phyloP scores from a whole-genome alignment of 2,329 filamentous ascomycete genomes.

The Penicillium italicum region DNA sequence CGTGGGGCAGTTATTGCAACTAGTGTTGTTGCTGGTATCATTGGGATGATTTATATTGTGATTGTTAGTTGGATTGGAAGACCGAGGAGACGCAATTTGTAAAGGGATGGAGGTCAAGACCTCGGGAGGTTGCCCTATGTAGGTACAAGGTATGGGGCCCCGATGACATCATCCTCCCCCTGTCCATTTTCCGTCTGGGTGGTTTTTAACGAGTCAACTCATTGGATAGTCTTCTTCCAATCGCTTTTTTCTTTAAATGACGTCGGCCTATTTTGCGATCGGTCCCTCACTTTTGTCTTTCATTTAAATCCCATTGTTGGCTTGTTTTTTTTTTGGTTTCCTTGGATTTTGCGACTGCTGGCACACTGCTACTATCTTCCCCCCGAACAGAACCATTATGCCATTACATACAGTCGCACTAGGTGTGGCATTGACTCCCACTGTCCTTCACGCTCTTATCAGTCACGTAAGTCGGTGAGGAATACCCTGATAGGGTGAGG shows the following conservation, averaged over 20 bases:
- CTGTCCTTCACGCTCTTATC: conserved; percentile 79
- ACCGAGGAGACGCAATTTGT: neutral
- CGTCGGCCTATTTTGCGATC: neutral
- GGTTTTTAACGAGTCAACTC: neutral
- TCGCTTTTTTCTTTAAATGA: neutral
- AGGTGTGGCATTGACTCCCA: conserved; percentile 78
- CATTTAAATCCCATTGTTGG: neutral
- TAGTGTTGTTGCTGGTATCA: conserved; percentile 48
- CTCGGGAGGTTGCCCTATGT: no score
- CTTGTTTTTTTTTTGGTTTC: neutral
- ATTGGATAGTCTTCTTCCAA: neutral
- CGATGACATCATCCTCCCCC: conserved; percentile 2
- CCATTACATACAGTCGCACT: conserved; percentile 77
- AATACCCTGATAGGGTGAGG: neutral
- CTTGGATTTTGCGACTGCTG: neutral
- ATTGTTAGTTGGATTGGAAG: conserved; percentile 6
- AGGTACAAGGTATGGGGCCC: neutral
- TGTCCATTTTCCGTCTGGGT: no score
- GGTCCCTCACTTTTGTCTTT: neutral
- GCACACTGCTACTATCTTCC: neutral
- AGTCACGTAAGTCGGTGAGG: conserved; percentile 65
- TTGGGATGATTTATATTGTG: conserved; percentile 44
- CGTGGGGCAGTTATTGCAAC: conserved; percentile 46
- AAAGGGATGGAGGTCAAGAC: neutral
- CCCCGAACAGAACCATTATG: conserved; percentile 41